Percentiles rank a stretch among this genome's conserved stretches.
Evolutionary conservation across 352 stramenopile species (phyloP).

Genomic region (Pythium chondricola): DNA sequence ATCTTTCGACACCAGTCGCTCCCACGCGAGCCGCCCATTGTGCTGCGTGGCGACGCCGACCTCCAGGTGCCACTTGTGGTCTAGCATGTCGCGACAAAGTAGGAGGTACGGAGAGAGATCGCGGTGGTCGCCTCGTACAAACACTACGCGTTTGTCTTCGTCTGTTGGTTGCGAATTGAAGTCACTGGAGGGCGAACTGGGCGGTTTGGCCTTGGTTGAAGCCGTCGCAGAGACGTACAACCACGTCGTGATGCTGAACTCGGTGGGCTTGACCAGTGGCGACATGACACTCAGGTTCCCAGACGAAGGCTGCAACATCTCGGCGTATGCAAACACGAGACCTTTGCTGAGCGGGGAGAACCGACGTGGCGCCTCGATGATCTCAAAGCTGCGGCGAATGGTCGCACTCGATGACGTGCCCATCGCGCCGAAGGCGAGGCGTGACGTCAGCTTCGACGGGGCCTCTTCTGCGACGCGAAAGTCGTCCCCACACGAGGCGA

Average conservation of each 20-base stretch:
- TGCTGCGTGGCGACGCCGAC: slow-evolving; percentile 35
- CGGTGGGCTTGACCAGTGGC: slow-evolving; percentile 51
- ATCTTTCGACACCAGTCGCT: slow-evolving; percentile 73
- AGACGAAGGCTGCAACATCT: slow-evolving; percentile 32
- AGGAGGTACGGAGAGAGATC: slow-evolving; percentile 66
- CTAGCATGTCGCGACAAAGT: slow-evolving; percentile 30
- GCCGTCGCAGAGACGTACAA: slow-evolving; percentile 38
- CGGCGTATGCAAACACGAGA: slow-evolving; percentile 45
- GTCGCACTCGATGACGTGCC: slow-evolving; percentile 1
- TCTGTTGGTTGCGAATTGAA: no score
- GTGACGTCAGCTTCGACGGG: not conserved
- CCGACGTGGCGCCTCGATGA: slow-evolving; percentile 46
- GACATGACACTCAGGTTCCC: slow-evolving; percentile 30
- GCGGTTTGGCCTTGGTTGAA: not conserved
- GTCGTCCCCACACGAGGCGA: not conserved
- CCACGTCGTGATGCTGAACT: slow-evolving; percentile 89
- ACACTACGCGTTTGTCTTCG: slow-evolving; percentile 51
- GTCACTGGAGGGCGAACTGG: not conserved
- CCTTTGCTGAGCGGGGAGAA: slow-evolving; percentile 58
- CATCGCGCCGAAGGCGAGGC: not conserved
- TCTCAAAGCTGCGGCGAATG: slow-evolving; percentile 56
- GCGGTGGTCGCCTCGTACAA: slow-evolving; percentile 54
- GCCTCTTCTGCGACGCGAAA: not conserved
- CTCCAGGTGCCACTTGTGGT: slow-evolving; percentile 43
- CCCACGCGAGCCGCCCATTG: slow-evolving; percentile 22